These are phyloP conservation scores for Penicillium arizonense DNA, from an alignment of 495 filamentous ascomycete species.

Conservation along the genomic window DNA sequence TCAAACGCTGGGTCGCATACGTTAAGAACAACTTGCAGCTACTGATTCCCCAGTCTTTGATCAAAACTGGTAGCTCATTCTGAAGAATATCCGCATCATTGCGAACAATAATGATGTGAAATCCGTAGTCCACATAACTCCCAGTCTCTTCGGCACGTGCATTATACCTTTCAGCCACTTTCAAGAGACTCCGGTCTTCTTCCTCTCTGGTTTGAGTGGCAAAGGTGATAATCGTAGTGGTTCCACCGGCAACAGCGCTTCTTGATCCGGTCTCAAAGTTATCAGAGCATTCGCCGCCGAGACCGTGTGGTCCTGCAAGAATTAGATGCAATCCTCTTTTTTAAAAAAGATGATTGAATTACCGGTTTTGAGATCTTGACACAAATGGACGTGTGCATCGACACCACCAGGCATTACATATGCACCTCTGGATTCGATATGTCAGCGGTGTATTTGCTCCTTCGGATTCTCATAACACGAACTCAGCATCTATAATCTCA, in stretches of 20 bases:
- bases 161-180: constrained; percentile 8
- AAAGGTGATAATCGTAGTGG: constrained; percentile 58
- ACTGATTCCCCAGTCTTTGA: constrained; percentile 13
- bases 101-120: constrained; percentile 15
- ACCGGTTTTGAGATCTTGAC: constrained; percentile 15
- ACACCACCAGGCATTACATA: constrained; percentile 36
- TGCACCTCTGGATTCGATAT: constrained; percentile 2
- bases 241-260: constrained; percentile 55
- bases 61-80: constrained; percentile 12
- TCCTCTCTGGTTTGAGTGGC: constrained; percentile 26
- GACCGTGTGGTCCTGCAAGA: constrained; percentile 7
- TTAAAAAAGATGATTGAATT: neutral
- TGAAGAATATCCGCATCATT: constrained; percentile 9
- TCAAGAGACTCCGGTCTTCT: neutral
- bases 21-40: constrained; percentile 17
- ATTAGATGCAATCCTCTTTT: neutral
- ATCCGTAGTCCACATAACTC: constrained; percentile 13
- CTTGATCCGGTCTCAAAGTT: constrained; percentile 27
- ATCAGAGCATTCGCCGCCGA: constrained; percentile 12
- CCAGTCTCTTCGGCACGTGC: constrained; percentile 7
- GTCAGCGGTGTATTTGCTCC: neutral
- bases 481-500: constrained; percentile 15
- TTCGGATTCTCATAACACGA: neutral
- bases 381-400: constrained; percentile 40
- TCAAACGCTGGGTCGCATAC: constrained; percentile 10